phyloP scores from a whole-genome alignment of 352 stramenopile genomes.

The Phytophthora multivora region DNA sequence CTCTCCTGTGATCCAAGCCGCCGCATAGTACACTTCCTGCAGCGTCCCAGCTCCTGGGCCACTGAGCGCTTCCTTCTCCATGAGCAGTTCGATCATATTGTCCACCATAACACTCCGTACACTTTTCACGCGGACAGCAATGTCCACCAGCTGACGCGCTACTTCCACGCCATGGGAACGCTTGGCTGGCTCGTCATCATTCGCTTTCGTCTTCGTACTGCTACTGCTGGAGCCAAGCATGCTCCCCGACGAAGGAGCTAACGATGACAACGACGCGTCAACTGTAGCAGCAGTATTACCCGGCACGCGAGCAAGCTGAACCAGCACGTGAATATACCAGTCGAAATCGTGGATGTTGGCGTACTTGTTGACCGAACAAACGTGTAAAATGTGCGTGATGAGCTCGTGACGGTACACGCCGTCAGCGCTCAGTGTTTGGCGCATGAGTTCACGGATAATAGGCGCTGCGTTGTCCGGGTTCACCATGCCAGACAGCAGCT shows the following conservation, averaged over 20 bases:
- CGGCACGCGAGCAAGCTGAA: slow-evolving; percentile 93
- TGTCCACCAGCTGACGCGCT: slow-evolving; percentile 95
- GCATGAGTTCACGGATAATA: slow-evolving; percentile 96
- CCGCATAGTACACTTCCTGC: slow-evolving; percentile 93
- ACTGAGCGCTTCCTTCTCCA: slow-evolving; percentile 85
- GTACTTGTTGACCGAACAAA: slow-evolving; percentile 98
- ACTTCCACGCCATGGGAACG: slow-evolving; percentile 86
- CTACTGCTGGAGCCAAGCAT: slow-evolving; percentile 44
- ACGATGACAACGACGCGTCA: slow-evolving; percentile 39
- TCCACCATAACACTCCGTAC: slow-evolving; percentile 95
- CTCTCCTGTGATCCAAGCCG: slow-evolving; percentile 98
- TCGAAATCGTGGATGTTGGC: slow-evolving; percentile 97
- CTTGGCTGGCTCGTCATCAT: slow-evolving; percentile 35
- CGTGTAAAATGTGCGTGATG: slow-evolving; percentile 95
- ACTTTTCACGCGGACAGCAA: slow-evolving; percentile 96
- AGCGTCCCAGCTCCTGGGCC: slow-evolving; percentile 83
- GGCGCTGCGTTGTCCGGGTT: slow-evolving; percentile 95
- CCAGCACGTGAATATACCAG: slow-evolving; percentile 98
- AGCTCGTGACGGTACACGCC: slow-evolving; percentile 96
- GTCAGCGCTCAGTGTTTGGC: slow-evolving; percentile 94
- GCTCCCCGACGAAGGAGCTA: slow-evolving; percentile 38
- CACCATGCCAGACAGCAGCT: slow-evolving; percentile 96
- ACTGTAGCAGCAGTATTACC: slow-evolving; percentile 58
- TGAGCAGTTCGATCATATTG: slow-evolving; percentile 94
- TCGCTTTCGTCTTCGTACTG: slow-evolving; percentile 28